Conservation (phyloP, 2,329 filamentous ascomycete species). For the Fusarium succisae region DNA sequence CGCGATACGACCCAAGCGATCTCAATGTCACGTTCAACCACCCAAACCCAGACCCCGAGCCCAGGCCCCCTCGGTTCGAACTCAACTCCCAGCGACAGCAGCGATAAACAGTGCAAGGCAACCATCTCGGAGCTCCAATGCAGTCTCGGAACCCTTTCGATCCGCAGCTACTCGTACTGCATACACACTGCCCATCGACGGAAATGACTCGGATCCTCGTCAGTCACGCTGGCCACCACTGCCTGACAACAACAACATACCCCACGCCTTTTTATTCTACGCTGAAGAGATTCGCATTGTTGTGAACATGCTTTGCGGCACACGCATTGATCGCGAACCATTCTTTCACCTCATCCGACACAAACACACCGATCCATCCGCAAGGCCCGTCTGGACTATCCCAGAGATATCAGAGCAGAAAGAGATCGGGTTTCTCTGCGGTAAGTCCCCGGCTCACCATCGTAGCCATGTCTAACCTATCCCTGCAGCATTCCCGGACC, state of each 20-base stretch:
- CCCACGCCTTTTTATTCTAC: background rate
- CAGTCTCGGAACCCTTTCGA: background rate
- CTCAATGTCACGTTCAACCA: background rate
- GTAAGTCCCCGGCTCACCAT: background rate
- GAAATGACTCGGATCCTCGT: background rate
- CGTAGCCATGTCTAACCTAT: background rate
- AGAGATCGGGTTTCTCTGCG: background rate
- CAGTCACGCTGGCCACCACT: background rate
- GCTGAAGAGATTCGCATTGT: background rate
- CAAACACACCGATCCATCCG: background rate
- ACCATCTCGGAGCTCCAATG: background rate
- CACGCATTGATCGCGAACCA: too few relatives aligned
- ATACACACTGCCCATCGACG: background rate
- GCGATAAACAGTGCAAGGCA: background rate
- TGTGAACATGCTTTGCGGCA: background rate
- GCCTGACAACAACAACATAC: background rate
- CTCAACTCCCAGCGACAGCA: background rate
- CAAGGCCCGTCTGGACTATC: background rate
- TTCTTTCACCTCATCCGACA: background rate
- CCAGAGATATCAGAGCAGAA: background rate
- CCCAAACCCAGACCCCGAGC: background rate
- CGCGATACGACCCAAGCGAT: background rate
- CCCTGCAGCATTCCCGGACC: background rate
- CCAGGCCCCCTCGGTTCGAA: background rate
- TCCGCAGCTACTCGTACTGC: background rate